These are phyloP conservation scores for Cotoneaster glaucophyllus DNA, from an alignment of 306 rosid species.

Conservation along the genomic window DNA sequence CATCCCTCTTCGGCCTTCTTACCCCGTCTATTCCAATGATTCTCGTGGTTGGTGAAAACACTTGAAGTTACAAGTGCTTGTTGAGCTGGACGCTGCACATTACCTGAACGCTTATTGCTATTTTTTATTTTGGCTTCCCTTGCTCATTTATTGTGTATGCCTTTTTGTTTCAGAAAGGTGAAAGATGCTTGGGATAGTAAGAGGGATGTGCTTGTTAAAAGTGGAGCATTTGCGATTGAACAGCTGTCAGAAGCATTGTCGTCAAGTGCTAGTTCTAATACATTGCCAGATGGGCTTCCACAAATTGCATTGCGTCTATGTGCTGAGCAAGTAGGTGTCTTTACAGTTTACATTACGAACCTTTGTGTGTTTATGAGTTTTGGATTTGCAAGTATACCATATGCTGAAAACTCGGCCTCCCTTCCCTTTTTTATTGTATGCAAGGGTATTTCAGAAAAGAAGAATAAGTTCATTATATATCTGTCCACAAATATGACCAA, in stretches of 20 bases:
- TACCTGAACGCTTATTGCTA: slow-evolving; percentile 1
- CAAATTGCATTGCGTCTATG: slow-evolving; percentile 52
- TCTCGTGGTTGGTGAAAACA: neutral
- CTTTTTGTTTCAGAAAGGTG: slow-evolving; percentile 61
- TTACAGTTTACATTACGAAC: neutral
- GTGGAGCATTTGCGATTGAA: slow-evolving; percentile 78
- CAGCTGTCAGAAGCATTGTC: slow-evolving; percentile 82
- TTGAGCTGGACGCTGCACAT: neutral
- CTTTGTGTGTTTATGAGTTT: neutral
- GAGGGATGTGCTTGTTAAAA: slow-evolving; percentile 72
- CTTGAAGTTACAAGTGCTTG: neutral
- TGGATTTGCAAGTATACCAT: neutral
- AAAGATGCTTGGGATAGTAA: slow-evolving; percentile 77
- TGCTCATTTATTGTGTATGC: neutral
- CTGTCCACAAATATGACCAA: neutral
- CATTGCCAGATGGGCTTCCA: slow-evolving; percentile 60
- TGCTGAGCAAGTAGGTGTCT: slow-evolving; percentile 65
- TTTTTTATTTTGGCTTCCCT: slow-evolving; percentile 6
- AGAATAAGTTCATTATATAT: neutral
- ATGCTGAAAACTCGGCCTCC: neutral
- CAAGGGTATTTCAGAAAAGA: neutral
- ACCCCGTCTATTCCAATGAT: neutral
- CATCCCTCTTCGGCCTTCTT: neutral
- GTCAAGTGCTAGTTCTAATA: slow-evolving; percentile 54
- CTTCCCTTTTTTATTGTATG: neutral